Conservation (phyloP, 2,329 filamentous ascomycete species). For the Fusarium devonianum region DNA sequence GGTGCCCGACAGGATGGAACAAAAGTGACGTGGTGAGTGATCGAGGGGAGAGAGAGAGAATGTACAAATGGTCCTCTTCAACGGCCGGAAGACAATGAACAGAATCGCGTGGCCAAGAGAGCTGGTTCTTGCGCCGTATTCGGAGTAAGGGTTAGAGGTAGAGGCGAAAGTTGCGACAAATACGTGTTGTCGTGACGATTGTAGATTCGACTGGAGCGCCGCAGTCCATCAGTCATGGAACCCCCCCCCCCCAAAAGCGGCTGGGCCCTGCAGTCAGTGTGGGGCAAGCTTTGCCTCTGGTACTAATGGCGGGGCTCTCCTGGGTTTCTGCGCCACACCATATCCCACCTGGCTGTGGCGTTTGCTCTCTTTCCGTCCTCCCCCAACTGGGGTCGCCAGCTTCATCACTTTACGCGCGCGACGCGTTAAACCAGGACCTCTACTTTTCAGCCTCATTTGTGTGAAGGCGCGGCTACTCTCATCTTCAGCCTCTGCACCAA, state of each 20-base stretch:
- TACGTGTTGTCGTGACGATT: constrained; percentile 37
- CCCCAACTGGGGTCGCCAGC: constrained; percentile 2
- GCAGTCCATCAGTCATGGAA: constrained; percentile 33
- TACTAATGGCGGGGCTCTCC: constrained; percentile 35
- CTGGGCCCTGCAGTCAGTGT: constrained; percentile 7
- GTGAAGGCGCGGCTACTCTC: constrained; percentile 22
- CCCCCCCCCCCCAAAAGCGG: too few relatives aligned
- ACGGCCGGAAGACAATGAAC: constrained; percentile 13
- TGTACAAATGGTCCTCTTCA: constrained; percentile 2
- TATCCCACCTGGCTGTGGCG: constrained; percentile 27
- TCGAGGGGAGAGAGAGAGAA: constrained; percentile 8
- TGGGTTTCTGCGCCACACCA: constrained; percentile 24
- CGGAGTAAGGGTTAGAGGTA: constrained; percentile 5
- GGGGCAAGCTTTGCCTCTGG: constrained; percentile 2
- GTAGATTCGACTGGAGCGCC: constrained; percentile 7
- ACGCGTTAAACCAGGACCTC: constrained; percentile 43
- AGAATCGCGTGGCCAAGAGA: constrained; percentile 7
- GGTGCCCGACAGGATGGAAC: constrained; percentile 10
- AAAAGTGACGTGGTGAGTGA: constrained; percentile 8
- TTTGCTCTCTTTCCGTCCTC: background rate
- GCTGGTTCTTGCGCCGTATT: constrained; percentile 5
- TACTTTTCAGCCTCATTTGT: constrained; percentile 43
- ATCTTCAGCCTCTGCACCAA: constrained; percentile 30
- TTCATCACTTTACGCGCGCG: constrained; percentile 49
- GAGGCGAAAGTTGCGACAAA: constrained; percentile 24